Evolutionary conservation across 2,329 filamentous ascomycete species (phyloP), one percentile per base, ranked within the genome.

Genomic region (Pseudonectria foliicola): DNA sequence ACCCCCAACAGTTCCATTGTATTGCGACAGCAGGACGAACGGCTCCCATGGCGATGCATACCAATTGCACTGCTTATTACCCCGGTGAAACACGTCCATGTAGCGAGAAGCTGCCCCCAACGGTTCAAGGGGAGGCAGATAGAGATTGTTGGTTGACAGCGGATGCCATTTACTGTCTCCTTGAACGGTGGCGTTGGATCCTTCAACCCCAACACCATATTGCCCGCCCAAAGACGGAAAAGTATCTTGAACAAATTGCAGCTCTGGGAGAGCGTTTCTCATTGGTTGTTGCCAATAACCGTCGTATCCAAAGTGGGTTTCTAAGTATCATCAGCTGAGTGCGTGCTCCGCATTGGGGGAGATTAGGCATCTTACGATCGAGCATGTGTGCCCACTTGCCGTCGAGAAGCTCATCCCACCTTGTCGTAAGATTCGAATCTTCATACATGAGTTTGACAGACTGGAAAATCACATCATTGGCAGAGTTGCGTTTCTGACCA

Each of bases 211-310:
- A 4, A 61, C 30, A 0, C 58, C 57, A 33, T 59, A 59, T n/a
- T 61, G 51, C 0, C 58, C 58, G 30, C 66, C 47, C 13, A 49
- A 44, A 64, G 29, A 86, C 63, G 14, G 79, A 77, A 36, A 85
- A 63, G 35, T 78, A 68, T 7, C 81, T 13, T 55, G 53, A 4
- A 55, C 50, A n/a, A 47, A 55, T 4, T 42, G 30, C 13, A 55
- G 38, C 6, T 73, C 69, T 0, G 80, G 79, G 2, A 82, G 68
- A 0, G 71, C 71, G 50, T 85, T 82, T 24, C 79, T 67, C 80
- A 84, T 84, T 1, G 82, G 79, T 53, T 85, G 80, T 57, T 85
- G 81, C 80, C 80, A 75, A 54, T 55, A 54, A 0, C 63, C 66
- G 34, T 72, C 62, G 30, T 71, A 75, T 13, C 71, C 70, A 7